A percentile compares a stretch with the other conserved stretches of the same genome.
Conservation (phyloP, 371 early-diverging fungal species). For the Mortierella sp. region DNA sequence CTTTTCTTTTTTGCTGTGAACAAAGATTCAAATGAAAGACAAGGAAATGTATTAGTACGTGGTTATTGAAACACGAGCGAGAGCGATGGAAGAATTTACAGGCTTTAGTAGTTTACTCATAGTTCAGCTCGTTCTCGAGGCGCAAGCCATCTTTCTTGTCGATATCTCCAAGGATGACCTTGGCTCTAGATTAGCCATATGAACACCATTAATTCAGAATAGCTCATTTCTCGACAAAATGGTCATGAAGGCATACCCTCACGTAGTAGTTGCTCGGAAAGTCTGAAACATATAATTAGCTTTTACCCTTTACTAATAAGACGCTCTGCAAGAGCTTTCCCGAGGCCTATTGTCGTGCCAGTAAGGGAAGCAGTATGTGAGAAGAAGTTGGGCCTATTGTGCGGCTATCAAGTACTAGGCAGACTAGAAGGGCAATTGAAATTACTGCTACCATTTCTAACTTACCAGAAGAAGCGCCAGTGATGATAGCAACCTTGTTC, state of each 20-base stretch:
- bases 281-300: too few species aligned
- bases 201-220: background rate
- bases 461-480: constrained; percentile 49
- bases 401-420: background rate
- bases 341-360: constrained; percentile 24
- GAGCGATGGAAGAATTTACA: background rate
- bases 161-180: constrained; percentile 46
- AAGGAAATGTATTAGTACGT: background rate
- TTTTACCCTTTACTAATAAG: constrained; percentile 49
- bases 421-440: background rate
- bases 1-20: constrained; percentile 27
- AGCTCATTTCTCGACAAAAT: background rate
- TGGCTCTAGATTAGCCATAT: constrained; percentile 14
- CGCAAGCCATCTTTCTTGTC: constrained; percentile 31
- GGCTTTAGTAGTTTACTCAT: constrained; percentile 12
- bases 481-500: constrained; percentile 52
- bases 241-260: too few species aligned
- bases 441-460: background rate
- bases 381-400: too few species aligned
- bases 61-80: background rate
- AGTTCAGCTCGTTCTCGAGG: constrained; percentile 35
- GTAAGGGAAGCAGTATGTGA: background rate
- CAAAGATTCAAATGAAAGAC: background rate
- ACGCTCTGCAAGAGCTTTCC: constrained; percentile 40
- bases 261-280: background rate